Percentiles rank a stretch among this genome's conserved stretches.
phyloP scores from a whole-genome alignment of 2,329 filamentous ascomycete species.

The Phialocephala sp. region DNA sequence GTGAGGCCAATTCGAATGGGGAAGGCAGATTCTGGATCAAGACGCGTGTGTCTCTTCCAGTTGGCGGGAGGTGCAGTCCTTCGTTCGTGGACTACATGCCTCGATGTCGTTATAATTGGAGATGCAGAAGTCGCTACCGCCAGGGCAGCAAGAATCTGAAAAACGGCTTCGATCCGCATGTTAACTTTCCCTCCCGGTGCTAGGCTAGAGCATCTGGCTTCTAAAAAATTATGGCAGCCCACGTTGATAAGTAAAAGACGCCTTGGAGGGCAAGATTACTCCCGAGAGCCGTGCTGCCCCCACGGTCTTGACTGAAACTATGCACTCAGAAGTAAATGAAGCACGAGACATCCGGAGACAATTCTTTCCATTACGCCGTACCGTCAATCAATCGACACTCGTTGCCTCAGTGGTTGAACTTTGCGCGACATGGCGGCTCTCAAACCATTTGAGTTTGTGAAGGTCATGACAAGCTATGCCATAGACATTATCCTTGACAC shows the following conservation, averaged over 20 bases:
- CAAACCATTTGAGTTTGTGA: constrained; percentile 31
- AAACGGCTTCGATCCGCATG: constrained; percentile 34
- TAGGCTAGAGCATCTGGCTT: constrained; percentile 34
- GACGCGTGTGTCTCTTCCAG: constrained; percentile 33
- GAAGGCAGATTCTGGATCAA: constrained; percentile 33
- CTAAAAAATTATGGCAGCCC: constrained; percentile 11
- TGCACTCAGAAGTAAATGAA: constrained; percentile 11
- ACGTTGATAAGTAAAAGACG: constrained; percentile 27
- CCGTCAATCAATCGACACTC: constrained; percentile 18
- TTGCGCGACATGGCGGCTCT: constrained; percentile 4
- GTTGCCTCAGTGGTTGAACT: constrained; percentile 20
- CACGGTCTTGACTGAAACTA: constrained; percentile 26
- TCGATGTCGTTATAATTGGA: constrained; percentile 30
- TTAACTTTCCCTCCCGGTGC: constrained; percentile 32
- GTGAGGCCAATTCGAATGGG: constrained; percentile 49
- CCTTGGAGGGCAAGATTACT: constrained; percentile 6
- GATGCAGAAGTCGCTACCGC: constrained; percentile 37
- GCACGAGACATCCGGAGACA: constrained; percentile 21
- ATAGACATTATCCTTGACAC: constrained; percentile 20
- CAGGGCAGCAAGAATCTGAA: constrained; percentile 38
- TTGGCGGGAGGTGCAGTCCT: constrained; percentile 29
- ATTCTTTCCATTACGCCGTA: constrained; percentile 14
- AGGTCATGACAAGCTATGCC: constrained; percentile 21
- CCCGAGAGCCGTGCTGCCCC: constrained; percentile 13
- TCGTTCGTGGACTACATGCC: constrained; percentile 39